Percentiles rank a stretch among this genome's conserved stretches.
phyloP scores from a whole-genome alignment of 2,329 filamentous ascomycete genomes.

The Colletotrichum camelliae region DNA sequence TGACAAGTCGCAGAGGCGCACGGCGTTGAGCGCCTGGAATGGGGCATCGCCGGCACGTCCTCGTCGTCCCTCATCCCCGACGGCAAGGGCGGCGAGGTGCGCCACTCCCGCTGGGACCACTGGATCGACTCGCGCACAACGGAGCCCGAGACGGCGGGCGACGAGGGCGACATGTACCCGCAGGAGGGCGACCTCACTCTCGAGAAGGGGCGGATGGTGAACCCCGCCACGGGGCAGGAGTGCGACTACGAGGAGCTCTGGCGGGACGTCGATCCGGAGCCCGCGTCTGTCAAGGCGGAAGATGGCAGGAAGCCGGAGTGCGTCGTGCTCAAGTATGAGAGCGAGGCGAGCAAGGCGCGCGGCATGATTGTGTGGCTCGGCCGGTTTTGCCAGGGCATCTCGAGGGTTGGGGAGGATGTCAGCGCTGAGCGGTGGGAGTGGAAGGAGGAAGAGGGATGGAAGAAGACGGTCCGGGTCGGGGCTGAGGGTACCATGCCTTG shows the following conservation, averaged over 20 bases:
- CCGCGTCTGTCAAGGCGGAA: background rate
- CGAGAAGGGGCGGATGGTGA: constrained; percentile 65
- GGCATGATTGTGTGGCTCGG: constrained; percentile 62
- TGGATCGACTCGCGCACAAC: constrained; percentile 61
- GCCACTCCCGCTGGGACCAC: constrained; percentile 58
- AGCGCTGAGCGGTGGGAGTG: constrained; percentile 63
- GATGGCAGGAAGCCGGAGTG: constrained; percentile 26
- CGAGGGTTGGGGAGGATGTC: constrained; percentile 47
- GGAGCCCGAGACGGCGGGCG: constrained; percentile 43
- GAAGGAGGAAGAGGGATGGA: constrained; percentile 36
- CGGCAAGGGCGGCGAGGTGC: constrained; percentile 28
- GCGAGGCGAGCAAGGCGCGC: constrained; percentile 34
- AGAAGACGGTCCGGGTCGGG: constrained; percentile 39
- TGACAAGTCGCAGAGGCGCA: background rate
- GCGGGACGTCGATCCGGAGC: constrained; percentile 48
- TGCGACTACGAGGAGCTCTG: constrained; percentile 72
- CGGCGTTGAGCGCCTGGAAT: constrained; percentile 54
- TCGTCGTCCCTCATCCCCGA: constrained; percentile 35
- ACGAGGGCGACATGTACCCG: constrained; percentile 63
- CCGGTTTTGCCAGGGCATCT: constrained; percentile 59
- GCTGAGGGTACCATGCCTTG: constrained; percentile 37
- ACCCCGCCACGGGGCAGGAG: constrained; percentile 56
- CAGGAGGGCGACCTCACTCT: constrained; percentile 46
- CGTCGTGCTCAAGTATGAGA: constrained; percentile 46
- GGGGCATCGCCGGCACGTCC: constrained; percentile 68